These are phyloP conservation scores for Didymella glomerata DNA, from an alignment of 2,329 filamentous ascomycete species.

Conservation along the genomic window DNA sequence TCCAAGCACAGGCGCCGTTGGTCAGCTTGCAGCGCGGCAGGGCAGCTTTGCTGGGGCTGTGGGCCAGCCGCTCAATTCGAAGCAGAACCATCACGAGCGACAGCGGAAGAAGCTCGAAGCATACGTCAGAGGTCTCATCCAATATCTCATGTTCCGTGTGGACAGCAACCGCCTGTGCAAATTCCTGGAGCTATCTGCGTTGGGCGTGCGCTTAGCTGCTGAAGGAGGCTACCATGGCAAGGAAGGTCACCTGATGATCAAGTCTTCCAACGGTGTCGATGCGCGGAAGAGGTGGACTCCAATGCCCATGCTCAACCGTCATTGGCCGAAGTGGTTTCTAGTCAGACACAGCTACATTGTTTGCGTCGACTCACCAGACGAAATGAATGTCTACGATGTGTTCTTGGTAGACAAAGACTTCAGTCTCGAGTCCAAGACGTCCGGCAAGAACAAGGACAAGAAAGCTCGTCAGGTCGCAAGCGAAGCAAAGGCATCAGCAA, in stretches of 20 bases:
- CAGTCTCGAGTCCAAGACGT: slow-evolving; percentile 75
- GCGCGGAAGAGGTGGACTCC: slow-evolving; percentile 83
- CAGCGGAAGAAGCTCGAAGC: slow-evolving; percentile 87
- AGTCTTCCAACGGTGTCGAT: slow-evolving; percentile 87
- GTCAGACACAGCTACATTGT: slow-evolving; percentile 98
- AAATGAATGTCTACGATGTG: slow-evolving; percentile 98
- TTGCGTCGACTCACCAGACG: slow-evolving; percentile 97
- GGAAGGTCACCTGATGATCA: slow-evolving; percentile 91
- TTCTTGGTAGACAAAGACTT: slow-evolving; percentile 96
- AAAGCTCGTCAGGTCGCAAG: slow-evolving; percentile 70
- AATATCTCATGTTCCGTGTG: slow-evolving; percentile 94
- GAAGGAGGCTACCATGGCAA: slow-evolving; percentile 98
- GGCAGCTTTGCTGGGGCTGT: slow-evolving; percentile 54
- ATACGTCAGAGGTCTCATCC: slow-evolving; percentile 92
- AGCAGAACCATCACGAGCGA: slow-evolving; percentile 73
- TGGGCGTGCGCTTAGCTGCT: slow-evolving; percentile 90
- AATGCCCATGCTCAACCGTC: slow-evolving; percentile 78
- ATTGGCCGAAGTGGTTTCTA: slow-evolving; percentile 95
- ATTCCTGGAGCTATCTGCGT: slow-evolving; percentile 91
- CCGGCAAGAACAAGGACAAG: slow-evolving; percentile 57
- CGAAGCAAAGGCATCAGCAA: slow-evolving; percentile 68
- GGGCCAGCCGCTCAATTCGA: slow-evolving; percentile 51
- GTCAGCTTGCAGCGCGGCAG: slow-evolving; percentile 39
- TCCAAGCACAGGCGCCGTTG: slow-evolving; percentile 34
- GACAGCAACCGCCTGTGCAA: slow-evolving; percentile 96